phyloP scores from a whole-genome alignment of 2,329 filamentous ascomycete genomes.

The Xylariaceae sp. region DNA sequence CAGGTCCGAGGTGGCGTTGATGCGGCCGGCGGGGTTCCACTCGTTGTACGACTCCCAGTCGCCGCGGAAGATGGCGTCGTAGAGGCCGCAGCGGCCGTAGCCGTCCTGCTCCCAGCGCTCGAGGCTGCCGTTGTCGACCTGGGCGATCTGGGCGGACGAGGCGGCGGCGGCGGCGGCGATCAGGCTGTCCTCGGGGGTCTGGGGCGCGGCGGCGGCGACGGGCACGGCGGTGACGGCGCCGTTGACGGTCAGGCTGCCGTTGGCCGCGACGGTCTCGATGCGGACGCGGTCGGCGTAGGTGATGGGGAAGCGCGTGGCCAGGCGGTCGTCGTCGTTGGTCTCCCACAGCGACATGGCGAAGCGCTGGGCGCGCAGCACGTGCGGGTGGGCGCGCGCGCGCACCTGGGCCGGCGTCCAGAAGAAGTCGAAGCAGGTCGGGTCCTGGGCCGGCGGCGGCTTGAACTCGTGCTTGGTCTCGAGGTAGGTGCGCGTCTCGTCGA shows the following conservation, averaged over 20 bases:
- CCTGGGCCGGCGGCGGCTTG: conserved; percentile 50
- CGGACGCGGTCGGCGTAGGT: conserved; percentile 63
- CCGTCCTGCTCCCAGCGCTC: conserved; percentile 66
- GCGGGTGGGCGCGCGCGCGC: conserved; percentile 57
- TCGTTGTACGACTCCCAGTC: conserved; percentile 50
- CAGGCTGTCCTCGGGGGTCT: conserved; percentile 21
- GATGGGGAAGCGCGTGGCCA: conserved; percentile 54
- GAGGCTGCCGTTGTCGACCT: conserved; percentile 63
- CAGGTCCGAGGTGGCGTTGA: conserved; percentile 45
- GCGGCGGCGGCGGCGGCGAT: conserved; percentile 24
- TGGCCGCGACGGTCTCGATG: conserved; percentile 45
- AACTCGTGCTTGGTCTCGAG: conserved; percentile 40
- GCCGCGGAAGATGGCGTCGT: conserved; percentile 45
- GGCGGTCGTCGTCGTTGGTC: conserved; percentile 42
- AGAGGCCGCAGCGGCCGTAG: conserved; percentile 52
- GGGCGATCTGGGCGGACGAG: conserved; percentile 50
- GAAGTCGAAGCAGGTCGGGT: conserved; percentile 64
- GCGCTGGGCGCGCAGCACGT: conserved; percentile 54
- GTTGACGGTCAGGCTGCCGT: conserved; percentile 25
- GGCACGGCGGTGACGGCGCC: conserved; percentile 13
- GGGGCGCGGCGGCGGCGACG: conserved; percentile 19
- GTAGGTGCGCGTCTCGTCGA: conserved; percentile 52
- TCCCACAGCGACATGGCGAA: conserved; percentile 65
- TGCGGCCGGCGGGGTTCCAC: conserved; percentile 46
- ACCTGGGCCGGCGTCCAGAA: conserved; percentile 68